Evolutionary conservation across 2,329 filamentous ascomycete species (phyloP), one percentile per base, ranked within the genome.

Genomic region (Lasiodiplodia sp.): DNA sequence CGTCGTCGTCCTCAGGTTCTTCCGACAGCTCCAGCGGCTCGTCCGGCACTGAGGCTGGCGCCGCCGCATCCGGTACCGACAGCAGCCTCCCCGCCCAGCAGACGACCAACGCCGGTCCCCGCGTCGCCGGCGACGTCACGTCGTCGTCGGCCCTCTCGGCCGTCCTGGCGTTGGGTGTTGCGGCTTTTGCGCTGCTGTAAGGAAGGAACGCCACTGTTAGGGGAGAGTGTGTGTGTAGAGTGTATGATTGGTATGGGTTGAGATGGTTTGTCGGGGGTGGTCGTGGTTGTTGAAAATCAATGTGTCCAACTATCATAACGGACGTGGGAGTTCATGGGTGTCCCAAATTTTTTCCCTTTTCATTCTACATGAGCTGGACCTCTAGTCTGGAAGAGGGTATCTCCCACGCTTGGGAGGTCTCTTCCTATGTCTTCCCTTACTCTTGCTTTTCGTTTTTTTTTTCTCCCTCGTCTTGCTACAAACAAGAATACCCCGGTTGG

Each of bases 71-170:
- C 18, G 53, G 53, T 7, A 56, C 58, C 40, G 40, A 49, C 58
- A 49, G 23, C 58, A 21, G n/a, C 16, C 23, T 14, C 4, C 40
- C 58, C 16, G 58, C 40, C 25, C 58, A 63, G 25, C 58, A 63
- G 58, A 63, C 40, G 16, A 63, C 58, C 44, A 63, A 63, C 58
- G 58, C 40, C 25, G 58, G 58, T n/a, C 25, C 23, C 7, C 58
- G 58, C 38, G 10, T 51, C 3, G 25, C 34, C 14, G 40, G 40
- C 58, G 23, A 28, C 25, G 28, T n/a, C 58, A 4, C n/a, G 8
- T 10, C 44, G 6, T 47, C 44, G n/a, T 47, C 44, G n/a, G 18
- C 44, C 8, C 14, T 21, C 25, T 40, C 58, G 14, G 57, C 40
- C 23, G 16, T 34, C 16, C 18, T 63, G 25, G 58, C 58, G 25